Base-by-base conservation (phyloP, 2,329 filamentous ascomycete species). In the Apiospora marii region DNA sequence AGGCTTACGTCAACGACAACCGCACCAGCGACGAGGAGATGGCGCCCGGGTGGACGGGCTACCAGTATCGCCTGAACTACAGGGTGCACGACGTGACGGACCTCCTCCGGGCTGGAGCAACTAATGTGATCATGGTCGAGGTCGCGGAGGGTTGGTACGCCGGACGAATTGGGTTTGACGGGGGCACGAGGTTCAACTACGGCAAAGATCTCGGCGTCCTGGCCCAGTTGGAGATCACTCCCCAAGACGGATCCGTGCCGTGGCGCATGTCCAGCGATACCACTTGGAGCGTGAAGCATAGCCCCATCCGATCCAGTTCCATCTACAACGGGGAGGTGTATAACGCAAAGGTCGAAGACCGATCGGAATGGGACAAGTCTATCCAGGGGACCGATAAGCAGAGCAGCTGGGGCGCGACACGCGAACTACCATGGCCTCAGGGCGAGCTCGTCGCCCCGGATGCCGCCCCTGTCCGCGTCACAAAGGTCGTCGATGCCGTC, bases 61-160 rank as follows among this genome's bases (percentile, higher is more conserved):
- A 90, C 74, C 79, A 83, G 0, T 78, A 85, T 67, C 82, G 88
- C 0, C 83, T 86, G n/a, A 80, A 83, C 0, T 91, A 90, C 73
- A 84, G 90, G 71, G 86, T 85, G 0, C 88, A 86, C 71, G 87
- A 90, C 73, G 85, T 90, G 1, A 84, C 83, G 0, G 73, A 80
- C 0, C 79, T 86, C 0, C 72, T 89, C 1, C 77, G 77, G 1
- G 61, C 75, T 0, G 81, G 80, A 2, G 70, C 72, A 24, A 67
- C 73, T 3, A 88, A 88, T 74, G 79, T 79, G 0, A 79, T 89
- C 58, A 83, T 80, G 0, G 82, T 86, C 1, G 84, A 85, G 24
- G 84, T 89, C 6, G 85, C 82, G 3, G 87, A 88, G 75, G 87
- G 87, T 0, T 90, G 87, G 88, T 89, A 84, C 69, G 77, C 82